A percentile compares a stretch with the other conserved stretches of the same genome.
These are phyloP conservation scores for Mycosphaerella arachidis DNA, from an alignment of 2,329 filamentous ascomycete species.

Conservation along the genomic window DNA sequence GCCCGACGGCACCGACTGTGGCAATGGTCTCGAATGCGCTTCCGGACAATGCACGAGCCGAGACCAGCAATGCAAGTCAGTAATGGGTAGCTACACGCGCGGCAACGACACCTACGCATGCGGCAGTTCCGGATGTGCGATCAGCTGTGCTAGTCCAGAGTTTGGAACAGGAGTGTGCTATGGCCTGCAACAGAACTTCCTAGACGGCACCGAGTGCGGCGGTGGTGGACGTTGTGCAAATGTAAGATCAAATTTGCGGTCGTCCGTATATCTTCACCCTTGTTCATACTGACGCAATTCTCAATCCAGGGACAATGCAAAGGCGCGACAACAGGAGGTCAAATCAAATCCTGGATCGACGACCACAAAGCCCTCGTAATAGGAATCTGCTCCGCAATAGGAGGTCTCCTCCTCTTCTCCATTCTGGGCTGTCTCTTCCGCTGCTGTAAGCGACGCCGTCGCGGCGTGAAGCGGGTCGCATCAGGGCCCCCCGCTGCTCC, in stretches of 20 bases:
- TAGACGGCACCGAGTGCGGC: constrained; percentile 83
- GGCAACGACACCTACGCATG: constrained; percentile 79
- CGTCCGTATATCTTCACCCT: neutral
- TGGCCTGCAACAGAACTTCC: constrained; percentile 79
- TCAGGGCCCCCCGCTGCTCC: constrained; percentile 21
- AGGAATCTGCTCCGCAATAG: constrained; percentile 67
- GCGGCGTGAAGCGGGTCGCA: constrained; percentile 14
- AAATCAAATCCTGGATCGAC: constrained; percentile 71
- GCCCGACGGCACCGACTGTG: constrained; percentile 68
- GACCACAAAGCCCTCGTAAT: constrained; percentile 78
- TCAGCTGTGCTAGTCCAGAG: constrained; percentile 70
- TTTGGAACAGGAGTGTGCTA: constrained; percentile 65
- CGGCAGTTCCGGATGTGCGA: constrained; percentile 63
- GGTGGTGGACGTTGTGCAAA: constrained; percentile 75
- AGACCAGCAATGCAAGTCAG: constrained; percentile 78
- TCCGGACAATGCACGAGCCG: constrained; percentile 93
- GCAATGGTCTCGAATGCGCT: constrained; percentile 69
- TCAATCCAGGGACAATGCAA: constrained; percentile 62
- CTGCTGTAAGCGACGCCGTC: constrained; percentile 43
- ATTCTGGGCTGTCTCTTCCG: constrained; percentile 64
- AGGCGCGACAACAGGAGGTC: constrained; percentile 63
- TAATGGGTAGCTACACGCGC: constrained; percentile 70
- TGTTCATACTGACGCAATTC: constrained; percentile 11
- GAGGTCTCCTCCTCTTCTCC: constrained; percentile 65
- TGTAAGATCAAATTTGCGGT: constrained; percentile 36